Base-by-base conservation (phyloP, 768 basidiomycete species). In the Plicaturopsis crispa region DNA sequence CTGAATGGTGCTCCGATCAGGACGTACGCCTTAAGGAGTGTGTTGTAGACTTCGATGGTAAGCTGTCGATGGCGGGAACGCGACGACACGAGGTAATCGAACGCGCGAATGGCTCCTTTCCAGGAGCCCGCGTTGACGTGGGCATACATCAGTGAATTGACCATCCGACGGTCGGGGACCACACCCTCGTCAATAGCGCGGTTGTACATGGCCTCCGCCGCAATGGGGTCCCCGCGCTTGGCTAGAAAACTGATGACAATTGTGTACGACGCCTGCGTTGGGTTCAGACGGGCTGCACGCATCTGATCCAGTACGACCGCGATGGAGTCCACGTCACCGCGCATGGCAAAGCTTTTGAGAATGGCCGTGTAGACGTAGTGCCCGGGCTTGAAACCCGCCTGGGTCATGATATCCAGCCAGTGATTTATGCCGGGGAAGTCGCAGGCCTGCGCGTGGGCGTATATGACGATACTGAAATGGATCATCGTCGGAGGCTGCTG, bases 91-190 rank as follows among this genome's bases (percentile, higher is more conserved):
- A 88, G 61, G 46, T 73, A 77, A 46, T 82, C 74, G 51, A 84
- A 94, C 10, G 78, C 62, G 17, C 73, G 69, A 41, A 89, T 68
- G 14, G 82, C 88, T 18, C 79, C 79, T 32, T 63, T 56, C 88
- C 89, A 96, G 8, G 80, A 78, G 2, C 84, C 86, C 2, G 78
- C 70, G 50, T 86, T 78, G 35, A 88, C 82, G 51, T 92, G 77
- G 0, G 84, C 89, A 48, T 86, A 77, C 78, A 97, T 79, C 35
- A 94, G 56, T 5, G 82, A 61, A 11, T 75, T 70, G 46, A 80
- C 63, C 80, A 89, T 80, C 26, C 55, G 61, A 24, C 66, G 63
- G 53, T 86, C 80, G 3, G 83, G 84, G 12, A 59, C 54, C 39
- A 89, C 51, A 12, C 78, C 79, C 26, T 81, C 76, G 12, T 57